Percentiles rank a stretch among this genome's conserved stretches.
These are phyloP conservation scores for Oenanthe sinensis DNA, from an alignment of 129 eudicot genomes.

Conservation along the genomic window DNA sequence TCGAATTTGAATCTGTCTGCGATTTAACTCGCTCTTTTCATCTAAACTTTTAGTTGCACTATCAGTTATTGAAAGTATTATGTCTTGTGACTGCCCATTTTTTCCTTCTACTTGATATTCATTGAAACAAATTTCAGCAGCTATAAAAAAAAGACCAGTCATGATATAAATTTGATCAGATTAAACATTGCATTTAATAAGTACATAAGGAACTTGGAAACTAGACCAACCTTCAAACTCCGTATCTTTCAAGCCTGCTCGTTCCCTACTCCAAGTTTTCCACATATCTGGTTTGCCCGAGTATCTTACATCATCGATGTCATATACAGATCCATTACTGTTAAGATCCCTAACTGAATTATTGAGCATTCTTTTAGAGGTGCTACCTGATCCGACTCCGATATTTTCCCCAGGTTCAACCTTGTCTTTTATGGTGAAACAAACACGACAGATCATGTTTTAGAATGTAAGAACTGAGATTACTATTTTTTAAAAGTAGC, in stretches of 20 bases:
- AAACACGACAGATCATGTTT: slow-evolving; percentile 15
- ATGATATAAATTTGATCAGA: background rate
- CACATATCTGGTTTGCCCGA: slow-evolving; percentile 35
- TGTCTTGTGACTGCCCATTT: slow-evolving; percentile 17
- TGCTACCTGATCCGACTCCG: slow-evolving; percentile 2
- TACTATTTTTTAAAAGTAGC: background rate
- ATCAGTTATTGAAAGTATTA: slow-evolving; percentile 2
- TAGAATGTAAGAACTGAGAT: slow-evolving; percentile 3
- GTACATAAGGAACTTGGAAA: background rate
- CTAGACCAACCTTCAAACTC: slow-evolving; percentile 41
- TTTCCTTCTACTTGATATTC: slow-evolving; percentile 16
- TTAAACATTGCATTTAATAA: background rate
- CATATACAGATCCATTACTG: slow-evolving; percentile 13
- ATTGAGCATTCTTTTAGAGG: slow-evolving; percentile 1
- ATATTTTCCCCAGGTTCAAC: slow-evolving; percentile 21
- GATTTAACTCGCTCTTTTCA: slow-evolving; percentile 7
- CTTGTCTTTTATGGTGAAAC: slow-evolving; percentile 33
- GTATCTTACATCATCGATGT: slow-evolving; percentile 9
- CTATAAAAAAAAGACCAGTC: slow-evolving; percentile 25
- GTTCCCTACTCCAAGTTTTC: slow-evolving; percentile 52
- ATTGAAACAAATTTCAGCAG: slow-evolving; percentile 47
- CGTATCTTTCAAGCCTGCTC: slow-evolving; percentile 35
- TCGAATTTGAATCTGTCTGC: slow-evolving; percentile 34
- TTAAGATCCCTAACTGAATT: slow-evolving; percentile 10
- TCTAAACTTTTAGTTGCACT: slow-evolving; percentile 16